A percentile compares a stretch with the other conserved stretches of the same genome.
Conservation (phyloP, 2,329 filamentous ascomycete species). For the Hyphodiscus sp. region DNA sequence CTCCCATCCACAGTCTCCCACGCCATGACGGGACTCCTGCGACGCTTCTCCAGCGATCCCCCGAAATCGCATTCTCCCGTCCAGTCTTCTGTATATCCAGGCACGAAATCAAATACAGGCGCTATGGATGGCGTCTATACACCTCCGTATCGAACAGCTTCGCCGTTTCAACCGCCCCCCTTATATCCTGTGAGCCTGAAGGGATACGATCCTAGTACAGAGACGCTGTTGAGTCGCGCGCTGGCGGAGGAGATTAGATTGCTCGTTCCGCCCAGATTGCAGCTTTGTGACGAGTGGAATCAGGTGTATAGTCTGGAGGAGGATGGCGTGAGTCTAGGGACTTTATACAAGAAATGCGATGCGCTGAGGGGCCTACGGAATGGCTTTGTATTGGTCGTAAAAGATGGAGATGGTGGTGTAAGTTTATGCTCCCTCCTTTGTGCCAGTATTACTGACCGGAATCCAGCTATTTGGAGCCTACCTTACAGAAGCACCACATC, state of each 20-base stretch:
- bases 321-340: slow-evolving; percentile 80
- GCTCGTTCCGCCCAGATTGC: slow-evolving; percentile 77
- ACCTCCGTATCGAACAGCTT: slow-evolving; percentile 48
- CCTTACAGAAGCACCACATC: slow-evolving; percentile 80
- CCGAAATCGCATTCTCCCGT: slow-evolving; percentile 22
- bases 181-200: slow-evolving; percentile 71
- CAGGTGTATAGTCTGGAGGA: slow-evolving; percentile 86
- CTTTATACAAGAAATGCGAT: slow-evolving; percentile 75
- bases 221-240: slow-evolving; percentile 57
- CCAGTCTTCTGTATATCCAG: slow-evolving; percentile 15
- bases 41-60: slow-evolving; percentile 54
- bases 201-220: slow-evolving; percentile 58
- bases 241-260: slow-evolving; percentile 91
- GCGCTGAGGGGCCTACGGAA: slow-evolving; percentile 62
- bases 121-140: slow-evolving; percentile 26
- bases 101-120: slow-evolving; percentile 6
- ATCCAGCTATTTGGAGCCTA: slow-evolving; percentile 81
- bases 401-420: slow-evolving; percentile 69
- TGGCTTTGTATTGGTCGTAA: slow-evolving; percentile 84
- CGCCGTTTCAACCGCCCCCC: slow-evolving; percentile 81
- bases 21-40: slow-evolving; percentile 57
- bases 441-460: slow-evolving; percentile 1
- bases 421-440: slow-evolving; percentile 30
- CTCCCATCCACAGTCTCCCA: slow-evolving; percentile 41
- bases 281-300: slow-evolving; percentile 81